Evolutionary conservation across 2,329 filamentous ascomycete genomes (phyloP).

Genomic region (Ophiocordyceps robertsii): DNA sequence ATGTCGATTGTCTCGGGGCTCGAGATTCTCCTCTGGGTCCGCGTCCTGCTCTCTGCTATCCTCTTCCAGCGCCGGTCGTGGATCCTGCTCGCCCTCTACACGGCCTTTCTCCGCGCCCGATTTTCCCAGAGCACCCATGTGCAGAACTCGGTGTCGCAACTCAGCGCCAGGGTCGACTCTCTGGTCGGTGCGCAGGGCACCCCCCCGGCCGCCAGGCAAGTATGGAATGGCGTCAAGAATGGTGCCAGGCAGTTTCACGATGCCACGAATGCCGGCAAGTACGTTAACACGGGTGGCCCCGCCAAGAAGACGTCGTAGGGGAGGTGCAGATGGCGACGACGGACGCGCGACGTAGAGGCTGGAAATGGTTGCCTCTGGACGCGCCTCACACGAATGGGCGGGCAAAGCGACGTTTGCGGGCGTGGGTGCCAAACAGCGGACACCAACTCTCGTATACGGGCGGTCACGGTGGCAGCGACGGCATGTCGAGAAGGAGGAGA

Average conservation of each 20-base stretch:
- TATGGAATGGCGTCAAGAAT: constrained; percentile 70
- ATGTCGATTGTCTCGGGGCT: constrained; percentile 87
- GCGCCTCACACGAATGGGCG: no score
- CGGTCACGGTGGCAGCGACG: no score
- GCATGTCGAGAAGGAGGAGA: no score
- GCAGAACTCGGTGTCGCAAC: constrained; percentile 62
- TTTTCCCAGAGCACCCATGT: constrained; percentile 86
- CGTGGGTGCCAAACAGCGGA: no score
- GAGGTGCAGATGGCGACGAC: not conserved
- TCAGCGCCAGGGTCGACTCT: constrained; percentile 66
- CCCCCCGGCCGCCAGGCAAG: constrained; percentile 63
- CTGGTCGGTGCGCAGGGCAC: constrained; percentile 76
- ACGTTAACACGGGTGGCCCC: constrained; percentile 44
- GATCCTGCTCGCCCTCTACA: constrained; percentile 78
- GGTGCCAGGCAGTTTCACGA: constrained; percentile 61
- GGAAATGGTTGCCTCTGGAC: no score
- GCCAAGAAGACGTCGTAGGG: constrained; percentile 32
- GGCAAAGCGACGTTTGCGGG: no score
- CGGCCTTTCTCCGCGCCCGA: constrained; percentile 80
- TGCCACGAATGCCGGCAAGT: constrained; percentile 65
- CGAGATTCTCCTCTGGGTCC: constrained; percentile 78
- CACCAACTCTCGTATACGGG: no score
- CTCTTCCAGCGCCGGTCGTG: constrained; percentile 85
- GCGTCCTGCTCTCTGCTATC: constrained; percentile 66
- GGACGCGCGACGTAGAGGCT: no score